Conservation (phyloP, 2,329 filamentous ascomycete species). For the Myriangium duriaei region DNA sequence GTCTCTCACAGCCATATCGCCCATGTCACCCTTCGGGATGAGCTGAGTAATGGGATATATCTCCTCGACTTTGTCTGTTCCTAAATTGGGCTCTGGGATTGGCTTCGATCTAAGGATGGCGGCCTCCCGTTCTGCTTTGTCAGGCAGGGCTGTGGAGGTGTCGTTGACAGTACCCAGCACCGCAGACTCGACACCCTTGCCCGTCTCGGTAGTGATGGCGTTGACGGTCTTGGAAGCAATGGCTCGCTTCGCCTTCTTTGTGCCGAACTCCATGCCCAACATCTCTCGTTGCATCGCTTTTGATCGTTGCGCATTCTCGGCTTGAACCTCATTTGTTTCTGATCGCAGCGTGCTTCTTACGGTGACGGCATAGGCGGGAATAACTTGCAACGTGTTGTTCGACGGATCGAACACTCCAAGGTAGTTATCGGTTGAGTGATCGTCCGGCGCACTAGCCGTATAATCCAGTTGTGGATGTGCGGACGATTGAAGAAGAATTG, state of each 20-base stretch:
- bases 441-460: slow-evolving; percentile 31
- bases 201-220: slow-evolving; percentile 42
- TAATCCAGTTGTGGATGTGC: slow-evolving; percentile 49
- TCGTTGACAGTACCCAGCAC: slow-evolving; percentile 53
- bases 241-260: slow-evolving; percentile 73
- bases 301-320: slow-evolving; percentile 17
- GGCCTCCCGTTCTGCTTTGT: slow-evolving; percentile 51
- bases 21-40: slow-evolving; percentile 55
- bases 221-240: slow-evolving; percentile 58
- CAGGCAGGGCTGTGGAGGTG: slow-evolving; percentile 52
- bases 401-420: slow-evolving; percentile 47
- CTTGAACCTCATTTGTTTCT: slow-evolving; percentile 28
- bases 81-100: slow-evolving; percentile 55
- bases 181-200: slow-evolving; percentile 41
- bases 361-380: slow-evolving; percentile 41
- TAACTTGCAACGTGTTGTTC: slow-evolving; percentile 40
- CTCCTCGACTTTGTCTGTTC: slow-evolving; percentile 54
- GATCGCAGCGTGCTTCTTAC: slow-evolving; percentile 39
- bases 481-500: slow-evolving; percentile 48
- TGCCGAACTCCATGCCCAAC: slow-evolving; percentile 69
- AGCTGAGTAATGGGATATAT: slow-evolving; percentile 58
- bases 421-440: slow-evolving; percentile 46
- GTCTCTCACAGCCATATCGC: slow-evolving; percentile 55
- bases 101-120: slow-evolving; percentile 57
- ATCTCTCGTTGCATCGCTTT: slow-evolving; percentile 52